Evolutionary conservation across 352 stramenopile species (phyloP).

Genomic region (Globisporangium radiosum): DNA sequence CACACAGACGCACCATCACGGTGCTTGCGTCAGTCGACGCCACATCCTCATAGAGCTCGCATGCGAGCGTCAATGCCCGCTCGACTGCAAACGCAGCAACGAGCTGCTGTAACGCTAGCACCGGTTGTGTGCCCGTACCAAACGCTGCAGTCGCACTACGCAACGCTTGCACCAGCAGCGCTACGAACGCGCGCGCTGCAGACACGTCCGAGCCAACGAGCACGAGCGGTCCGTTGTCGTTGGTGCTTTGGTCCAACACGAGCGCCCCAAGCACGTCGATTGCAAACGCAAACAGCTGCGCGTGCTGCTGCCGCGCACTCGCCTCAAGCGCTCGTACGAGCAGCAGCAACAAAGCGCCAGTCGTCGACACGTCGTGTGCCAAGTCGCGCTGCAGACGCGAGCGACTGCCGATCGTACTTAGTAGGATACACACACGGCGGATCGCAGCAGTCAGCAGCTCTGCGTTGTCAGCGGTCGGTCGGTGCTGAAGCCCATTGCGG

Average conservation of each 20-base stretch:
- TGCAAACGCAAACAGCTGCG: background rate
- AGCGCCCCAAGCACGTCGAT: background rate
- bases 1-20: conserved; percentile 1
- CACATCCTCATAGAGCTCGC: background rate
- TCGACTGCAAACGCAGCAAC: conserved; percentile 27
- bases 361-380: conserved; percentile 17
- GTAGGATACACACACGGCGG: conserved; percentile 29
- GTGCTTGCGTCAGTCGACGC: background rate
- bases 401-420: conserved; percentile 18
- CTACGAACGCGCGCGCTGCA: conserved; percentile 15
- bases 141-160: background rate
- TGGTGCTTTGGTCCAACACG: background rate
- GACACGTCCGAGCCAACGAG: background rate
- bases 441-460: conserved; percentile 22
- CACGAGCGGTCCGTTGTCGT: background rate
- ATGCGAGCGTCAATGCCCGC: background rate
- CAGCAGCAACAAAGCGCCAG: conserved; percentile 2
- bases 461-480: background rate
- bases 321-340: conserved; percentile 2
- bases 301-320: background rate
- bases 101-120: conserved; percentile 18
- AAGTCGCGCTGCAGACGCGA: background rate
- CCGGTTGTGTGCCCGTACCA: background rate
- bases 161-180: conserved; percentile 17
- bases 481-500: conserved; percentile 10